Percentiles rank a stretch among this genome's conserved stretches.
Evolutionary conservation across 257 asterid genomes (phyloP).

Genomic region (Nicotiana attenuata): DNA sequence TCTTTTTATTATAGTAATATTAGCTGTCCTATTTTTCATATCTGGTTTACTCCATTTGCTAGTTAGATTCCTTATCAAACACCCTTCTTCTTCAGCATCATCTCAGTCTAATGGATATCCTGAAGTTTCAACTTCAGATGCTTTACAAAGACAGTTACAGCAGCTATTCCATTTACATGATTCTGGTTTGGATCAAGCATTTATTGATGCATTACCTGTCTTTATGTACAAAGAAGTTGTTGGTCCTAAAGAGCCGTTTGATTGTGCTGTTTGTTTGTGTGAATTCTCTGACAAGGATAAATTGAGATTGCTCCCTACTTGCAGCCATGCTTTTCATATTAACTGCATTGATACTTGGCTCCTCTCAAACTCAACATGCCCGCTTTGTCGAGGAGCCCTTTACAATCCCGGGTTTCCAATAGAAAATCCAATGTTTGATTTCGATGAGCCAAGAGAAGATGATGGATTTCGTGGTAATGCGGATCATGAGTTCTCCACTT

Average conservation of each 20-base stretch:
- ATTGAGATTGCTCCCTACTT: slow-evolving; percentile 75
- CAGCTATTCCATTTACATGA: slow-evolving; percentile 88
- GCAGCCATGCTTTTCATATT: slow-evolving; percentile 95
- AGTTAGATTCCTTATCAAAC: slow-evolving; percentile 78
- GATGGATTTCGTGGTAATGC: slow-evolving; percentile 37
- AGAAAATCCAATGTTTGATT: slow-evolving; percentile 76
- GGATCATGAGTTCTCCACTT: slow-evolving; percentile 32
- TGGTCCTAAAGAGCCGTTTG: slow-evolving; percentile 85
- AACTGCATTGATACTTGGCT: slow-evolving; percentile 94
- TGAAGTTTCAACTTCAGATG: slow-evolving; percentile 59
- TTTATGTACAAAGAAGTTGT: slow-evolving; percentile 75
- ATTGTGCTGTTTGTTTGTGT: slow-evolving; percentile 91
- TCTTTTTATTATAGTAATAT: slow-evolving; percentile 65
- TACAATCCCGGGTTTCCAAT: slow-evolving; percentile 69
- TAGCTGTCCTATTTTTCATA: slow-evolving; percentile 82
- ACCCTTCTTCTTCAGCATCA: slow-evolving; percentile 43
- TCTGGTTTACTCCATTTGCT: slow-evolving; percentile 94
- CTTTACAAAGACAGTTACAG: slow-evolving; percentile 83
- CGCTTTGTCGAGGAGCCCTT: slow-evolving; percentile 81
- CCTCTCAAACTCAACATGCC: slow-evolving; percentile 83
- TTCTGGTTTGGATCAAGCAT: slow-evolving; percentile 85
- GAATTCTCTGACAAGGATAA: slow-evolving; percentile 74
- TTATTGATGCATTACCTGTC: slow-evolving; percentile 81
- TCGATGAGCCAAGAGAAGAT: slow-evolving; percentile 58
- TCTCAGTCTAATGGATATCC: slow-evolving; percentile 52